Evolutionary conservation across 1,284 basidiomycete species (phyloP), one percentile per base, ranked within the genome.

Genomic region (Cryptococcus sp.): DNA sequence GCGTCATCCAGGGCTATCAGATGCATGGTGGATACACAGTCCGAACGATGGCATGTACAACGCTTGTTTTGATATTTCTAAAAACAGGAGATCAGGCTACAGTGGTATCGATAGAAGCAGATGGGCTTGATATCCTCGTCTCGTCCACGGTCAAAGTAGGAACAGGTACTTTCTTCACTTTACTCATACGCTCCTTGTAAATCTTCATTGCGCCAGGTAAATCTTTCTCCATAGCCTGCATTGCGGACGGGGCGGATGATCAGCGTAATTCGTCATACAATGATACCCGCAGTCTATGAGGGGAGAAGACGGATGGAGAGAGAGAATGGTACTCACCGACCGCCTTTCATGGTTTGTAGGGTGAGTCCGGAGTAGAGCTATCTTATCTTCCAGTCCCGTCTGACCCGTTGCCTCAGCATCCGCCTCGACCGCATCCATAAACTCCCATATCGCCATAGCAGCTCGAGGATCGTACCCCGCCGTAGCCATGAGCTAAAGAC

Each of bases 401-500:
- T 73, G 63, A 1, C 78, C 78, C 7, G 62, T 51, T 0, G 66
- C 69, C 1, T 63, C 72, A 0, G 76, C 76, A 61, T 81, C 80
- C 25, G 70, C 68, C 66, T 82, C 81, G 19, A 82, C 78, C 43
- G 78, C 78, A 16, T 72, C 71, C 74, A 83, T 78, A 5, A 83
- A 68, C 47, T 81, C 78, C 82, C 82, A 83, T 17, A 83, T 67
- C 52, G 79, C 78, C 11, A 79, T 53, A 22, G 81, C 79, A 0
- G 75, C 78, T 5, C 79, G 68, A 7, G 82, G 82, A 62, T 83
- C 77, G 58, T 81, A 83, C n/a, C 81, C 81, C 10, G 80, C 80
- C 38, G 68, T 65, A 4, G 81, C 78, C 79, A 82, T 80, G 55
- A 81, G 71, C 71, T 79, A 45, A 23, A 23, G n/a, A 19, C 46